Base-by-base conservation (phyloP, 441 rosid species). In the Populus tomentosa region DNA sequence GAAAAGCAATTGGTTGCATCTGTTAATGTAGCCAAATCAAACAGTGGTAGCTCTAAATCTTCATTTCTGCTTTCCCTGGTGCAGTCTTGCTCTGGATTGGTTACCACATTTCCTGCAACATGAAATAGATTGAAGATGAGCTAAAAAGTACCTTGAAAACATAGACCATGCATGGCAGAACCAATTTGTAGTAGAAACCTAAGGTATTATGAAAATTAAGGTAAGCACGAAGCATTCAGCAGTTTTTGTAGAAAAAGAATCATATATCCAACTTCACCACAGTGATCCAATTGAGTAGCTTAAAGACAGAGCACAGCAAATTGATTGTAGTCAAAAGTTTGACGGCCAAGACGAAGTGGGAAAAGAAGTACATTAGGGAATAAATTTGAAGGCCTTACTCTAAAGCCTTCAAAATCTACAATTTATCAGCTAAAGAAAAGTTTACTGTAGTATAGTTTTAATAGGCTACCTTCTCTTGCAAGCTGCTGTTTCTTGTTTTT, bases 11-110 rank as follows among this genome's bases (percentile, higher is more conserved):
- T 38, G 2, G 97, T 91, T 13, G 95, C 98, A 7, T 59, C 78
- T 40, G 82, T 86, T 30, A 93, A 70, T 18, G 84, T 78, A 18
- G 77, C 78, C 76, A 90, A 86, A 74, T 89, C 88, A 69, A 90
- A 85, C 46, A 88, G 69, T 2, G 92, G 97, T 67, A 93, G 36
- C 28, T 90, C 97, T 0, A 89, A 72, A 40, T 92, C 97, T 20
- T 86, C 89, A 6, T 82, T 63, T 18, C 79, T 75, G 35, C 73
- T 68, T 35, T 89, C 89, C 42, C 72, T 28, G n/a, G 85, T 73
- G 63, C 66, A 23, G 30, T 86, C 89, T 78, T 82, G 82, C 87
- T 89, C 78, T 79, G 89, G 80, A 87, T 87, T 81, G 87, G 84
- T 50, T 81, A 40, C n/a, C 46, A 61, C 18, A 13, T 7, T 73